Conservation (phyloP, 1,284 basidiomycete genomes). For the Boletus sp. region DNA sequence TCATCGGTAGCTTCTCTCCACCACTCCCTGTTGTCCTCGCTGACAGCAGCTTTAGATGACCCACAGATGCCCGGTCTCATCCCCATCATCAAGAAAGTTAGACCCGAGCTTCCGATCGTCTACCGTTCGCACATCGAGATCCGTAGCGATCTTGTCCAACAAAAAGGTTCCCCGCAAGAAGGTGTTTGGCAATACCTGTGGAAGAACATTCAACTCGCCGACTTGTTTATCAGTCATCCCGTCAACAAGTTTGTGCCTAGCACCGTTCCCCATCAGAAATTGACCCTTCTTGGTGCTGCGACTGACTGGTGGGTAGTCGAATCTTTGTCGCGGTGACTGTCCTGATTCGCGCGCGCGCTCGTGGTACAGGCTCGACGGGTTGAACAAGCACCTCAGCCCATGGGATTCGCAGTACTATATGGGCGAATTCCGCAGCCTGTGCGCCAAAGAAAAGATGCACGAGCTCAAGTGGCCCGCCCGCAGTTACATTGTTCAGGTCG, state of each 20-base stretch:
- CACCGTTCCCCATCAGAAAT: constrained; percentile 69
- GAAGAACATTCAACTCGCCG: constrained; percentile 81
- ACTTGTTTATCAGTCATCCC: constrained; percentile 88
- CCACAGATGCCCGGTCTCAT: constrained; percentile 86
- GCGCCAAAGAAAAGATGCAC: constrained; percentile 71
- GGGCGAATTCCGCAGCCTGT: constrained; percentile 75
- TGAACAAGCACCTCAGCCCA: constrained; percentile 75
- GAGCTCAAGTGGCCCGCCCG: constrained; percentile 76
- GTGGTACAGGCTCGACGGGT: constrained; percentile 68
- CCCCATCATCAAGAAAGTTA: constrained; percentile 77
- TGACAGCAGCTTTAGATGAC: constrained; percentile 50
- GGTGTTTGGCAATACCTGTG: constrained; percentile 89
- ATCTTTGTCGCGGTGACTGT: not conserved
- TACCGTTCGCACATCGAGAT: constrained; percentile 92
- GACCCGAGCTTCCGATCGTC: constrained; percentile 78
- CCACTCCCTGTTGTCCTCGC: not conserved
- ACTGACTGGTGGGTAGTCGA: constrained; percentile 63
- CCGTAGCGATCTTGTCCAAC: constrained; percentile 71
- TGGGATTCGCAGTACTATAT: constrained; percentile 81
- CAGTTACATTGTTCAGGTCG: constrained; percentile 81
- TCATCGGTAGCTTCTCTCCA: constrained; percentile 57
- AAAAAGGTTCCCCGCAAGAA: constrained; percentile 73
- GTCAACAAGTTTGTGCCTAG: constrained; percentile 86
- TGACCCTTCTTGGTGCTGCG: constrained; percentile 70
- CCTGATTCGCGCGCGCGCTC: not conserved